A percentile compares a stretch with the other conserved stretches of the same genome.
These are phyloP conservation scores for Theobroma cacao DNA, from an alignment of 345 rosid species.

Conservation along the genomic window DNA sequence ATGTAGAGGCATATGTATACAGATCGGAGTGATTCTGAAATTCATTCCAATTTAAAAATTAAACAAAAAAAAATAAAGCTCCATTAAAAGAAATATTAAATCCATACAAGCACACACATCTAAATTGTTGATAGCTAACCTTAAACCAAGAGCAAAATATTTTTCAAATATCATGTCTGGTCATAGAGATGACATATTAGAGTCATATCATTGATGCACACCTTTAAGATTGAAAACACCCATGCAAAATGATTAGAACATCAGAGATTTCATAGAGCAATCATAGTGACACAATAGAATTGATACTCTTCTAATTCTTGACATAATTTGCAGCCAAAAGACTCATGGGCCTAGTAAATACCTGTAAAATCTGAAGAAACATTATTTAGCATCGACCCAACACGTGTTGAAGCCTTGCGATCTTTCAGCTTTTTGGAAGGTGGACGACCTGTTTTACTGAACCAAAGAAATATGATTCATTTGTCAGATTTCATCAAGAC, in stretches of 20 bases:
- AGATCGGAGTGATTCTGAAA: not conserved
- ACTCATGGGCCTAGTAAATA: conserved; percentile 17
- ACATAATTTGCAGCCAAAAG: not conserved
- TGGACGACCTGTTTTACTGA: conserved; percentile 88
- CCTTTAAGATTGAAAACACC: not conserved
- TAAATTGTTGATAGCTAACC: conserved; percentile 6
- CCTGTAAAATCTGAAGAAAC: conserved; percentile 66
- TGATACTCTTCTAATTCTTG: not conserved
- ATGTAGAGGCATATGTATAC: not conserved
- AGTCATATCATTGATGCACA: not conserved
- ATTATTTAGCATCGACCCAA: conserved; percentile 42
- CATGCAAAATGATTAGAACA: not conserved
- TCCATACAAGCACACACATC: not conserved
- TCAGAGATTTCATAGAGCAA: not conserved
- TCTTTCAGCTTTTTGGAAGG: conserved; percentile 81
- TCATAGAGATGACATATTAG: not conserved
- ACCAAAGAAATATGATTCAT: conserved; percentile 22
- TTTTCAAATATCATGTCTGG: not conserved
- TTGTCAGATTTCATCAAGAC: not conserved
- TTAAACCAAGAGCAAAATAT: not conserved
- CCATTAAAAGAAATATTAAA: not conserved
- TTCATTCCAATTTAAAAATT: not conserved
- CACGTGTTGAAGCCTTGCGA: conserved; percentile 58
- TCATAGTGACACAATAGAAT: not conserved
- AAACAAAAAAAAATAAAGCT: not conserved